Evolutionary conservation across 2,329 filamentous ascomycete species (phyloP).

Genomic region (Curvularia hawaiiensis): DNA sequence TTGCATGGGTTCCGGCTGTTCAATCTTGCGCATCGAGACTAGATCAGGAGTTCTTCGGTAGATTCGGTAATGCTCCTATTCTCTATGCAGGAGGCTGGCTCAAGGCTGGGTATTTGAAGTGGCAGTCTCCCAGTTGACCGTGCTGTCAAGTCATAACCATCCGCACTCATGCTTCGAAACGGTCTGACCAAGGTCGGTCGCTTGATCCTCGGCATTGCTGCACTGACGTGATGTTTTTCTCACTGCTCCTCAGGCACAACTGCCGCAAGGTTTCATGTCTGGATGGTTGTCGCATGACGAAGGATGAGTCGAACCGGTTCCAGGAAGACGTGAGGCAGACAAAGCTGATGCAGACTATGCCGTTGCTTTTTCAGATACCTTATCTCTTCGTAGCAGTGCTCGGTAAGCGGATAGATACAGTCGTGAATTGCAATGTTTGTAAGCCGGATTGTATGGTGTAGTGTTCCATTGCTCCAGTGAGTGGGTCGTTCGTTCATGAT

Average conservation of each 20-base stretch:
- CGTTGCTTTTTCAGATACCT: not conserved
- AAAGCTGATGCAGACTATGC: not conserved
- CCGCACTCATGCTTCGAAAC: not conserved
- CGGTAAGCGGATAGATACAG: not conserved
- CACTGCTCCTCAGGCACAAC: not conserved
- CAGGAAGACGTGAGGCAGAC: not conserved
- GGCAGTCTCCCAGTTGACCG: not conserved
- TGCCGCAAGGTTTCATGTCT: not conserved
- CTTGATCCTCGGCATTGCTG: not conserved
- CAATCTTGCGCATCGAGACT: not conserved
- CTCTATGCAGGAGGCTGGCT: not conserved
- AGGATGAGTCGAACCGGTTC: conserved; percentile 1
- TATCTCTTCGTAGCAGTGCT: not conserved
- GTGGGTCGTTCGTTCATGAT: not conserved
- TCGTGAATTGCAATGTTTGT: not conserved
- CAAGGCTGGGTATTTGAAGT: not conserved
- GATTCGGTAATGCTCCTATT: not conserved
- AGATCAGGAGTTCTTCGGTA: not conserved
- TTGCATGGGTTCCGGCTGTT: not conserved
- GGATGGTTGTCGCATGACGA: not conserved
- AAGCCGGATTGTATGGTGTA: not conserved
- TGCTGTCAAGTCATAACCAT: not conserved
- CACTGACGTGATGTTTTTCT: not conserved
- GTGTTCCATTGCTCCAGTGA: not conserved
- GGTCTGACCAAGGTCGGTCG: not conserved